phyloP scores from a whole-genome alignment of 257 asterid species.

The Cordia subcordata region DNA sequence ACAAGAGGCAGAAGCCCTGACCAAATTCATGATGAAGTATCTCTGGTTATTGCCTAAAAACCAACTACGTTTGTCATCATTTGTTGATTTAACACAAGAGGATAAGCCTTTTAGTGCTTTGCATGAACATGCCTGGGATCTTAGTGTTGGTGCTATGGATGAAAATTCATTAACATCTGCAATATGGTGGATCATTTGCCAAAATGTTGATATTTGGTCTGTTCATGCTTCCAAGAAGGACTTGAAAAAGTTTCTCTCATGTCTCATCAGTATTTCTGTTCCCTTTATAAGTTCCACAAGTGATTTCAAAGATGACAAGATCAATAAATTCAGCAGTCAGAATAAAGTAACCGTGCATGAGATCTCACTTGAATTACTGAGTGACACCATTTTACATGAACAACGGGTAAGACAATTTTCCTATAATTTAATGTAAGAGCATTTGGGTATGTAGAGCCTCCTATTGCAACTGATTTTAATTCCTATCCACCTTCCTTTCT shows the following conservation, averaged over 20 bases:
- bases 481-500: neutral
- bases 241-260: slow-evolving; percentile 50
- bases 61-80: slow-evolving; percentile 21
- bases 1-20: slow-evolving; percentile 60
- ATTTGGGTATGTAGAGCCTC: too few species aligned
- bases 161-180: slow-evolving; percentile 46
- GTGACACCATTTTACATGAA: slow-evolving; percentile 58
- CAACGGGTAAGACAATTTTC: slow-evolving; percentile 44
- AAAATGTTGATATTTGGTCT: slow-evolving; percentile 76
- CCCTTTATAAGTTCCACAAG: slow-evolving; percentile 28
- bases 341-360: slow-evolving; percentile 40
- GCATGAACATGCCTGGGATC: slow-evolving; percentile 28
- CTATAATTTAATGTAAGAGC: too few species aligned
- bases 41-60: slow-evolving; percentile 39
- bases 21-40: slow-evolving; percentile 47
- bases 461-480: too few species aligned
- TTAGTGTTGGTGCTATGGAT: slow-evolving; percentile 53
- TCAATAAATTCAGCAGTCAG: slow-evolving; percentile 24
- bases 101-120: slow-evolving; percentile 24
- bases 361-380: slow-evolving; percentile 62
- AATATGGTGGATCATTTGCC: slow-evolving; percentile 59
- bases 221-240: slow-evolving; percentile 68
- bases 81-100: neutral
- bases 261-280: slow-evolving; percentile 41
- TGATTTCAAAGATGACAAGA: slow-evolving; percentile 20